These are phyloP conservation scores for Colletotrichum sp. DNA, from an alignment of 2,329 filamentous ascomycete species.

Conservation along the genomic window DNA sequence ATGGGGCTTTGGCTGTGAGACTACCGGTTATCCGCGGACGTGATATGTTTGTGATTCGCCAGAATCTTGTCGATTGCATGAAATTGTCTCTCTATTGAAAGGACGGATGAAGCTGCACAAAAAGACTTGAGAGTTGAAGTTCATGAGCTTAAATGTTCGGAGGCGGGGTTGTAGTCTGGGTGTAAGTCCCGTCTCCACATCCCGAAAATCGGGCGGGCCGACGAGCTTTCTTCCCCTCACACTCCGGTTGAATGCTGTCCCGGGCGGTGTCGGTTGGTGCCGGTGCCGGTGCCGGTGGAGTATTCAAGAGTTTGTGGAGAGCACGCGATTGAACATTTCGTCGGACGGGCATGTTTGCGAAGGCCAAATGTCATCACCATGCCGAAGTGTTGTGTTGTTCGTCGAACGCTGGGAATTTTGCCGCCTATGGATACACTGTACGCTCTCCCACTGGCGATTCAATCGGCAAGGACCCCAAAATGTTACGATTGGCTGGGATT, in stretches of 20 bases:
- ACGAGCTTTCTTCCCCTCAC: not conserved
- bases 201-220: constrained; percentile 19
- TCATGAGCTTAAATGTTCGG: not conserved
- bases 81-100: not conserved
- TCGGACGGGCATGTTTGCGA: not conserved
- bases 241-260: constrained; percentile 21
- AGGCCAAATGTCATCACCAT: not conserved
- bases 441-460: not conserved
- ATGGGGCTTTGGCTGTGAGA: not conserved
- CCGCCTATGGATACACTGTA: not conserved
- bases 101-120: not conserved
- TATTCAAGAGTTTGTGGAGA: not conserved
- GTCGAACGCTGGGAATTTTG: not conserved
- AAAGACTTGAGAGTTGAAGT: not conserved
- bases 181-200: constrained; percentile 18
- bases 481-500: not conserved
- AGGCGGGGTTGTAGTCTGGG: constrained; percentile 10
- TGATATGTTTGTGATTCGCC: not conserved
- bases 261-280: not conserved
- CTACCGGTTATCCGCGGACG: not conserved
- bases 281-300: not conserved
- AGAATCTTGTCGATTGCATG: not conserved
- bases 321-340: not conserved
- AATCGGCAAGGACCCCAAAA: not conserved
- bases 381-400: not conserved